Evolutionary conservation across 805 yeast species (phyloP).

Genomic region (Suhomyces tanzawaensis): DNA sequence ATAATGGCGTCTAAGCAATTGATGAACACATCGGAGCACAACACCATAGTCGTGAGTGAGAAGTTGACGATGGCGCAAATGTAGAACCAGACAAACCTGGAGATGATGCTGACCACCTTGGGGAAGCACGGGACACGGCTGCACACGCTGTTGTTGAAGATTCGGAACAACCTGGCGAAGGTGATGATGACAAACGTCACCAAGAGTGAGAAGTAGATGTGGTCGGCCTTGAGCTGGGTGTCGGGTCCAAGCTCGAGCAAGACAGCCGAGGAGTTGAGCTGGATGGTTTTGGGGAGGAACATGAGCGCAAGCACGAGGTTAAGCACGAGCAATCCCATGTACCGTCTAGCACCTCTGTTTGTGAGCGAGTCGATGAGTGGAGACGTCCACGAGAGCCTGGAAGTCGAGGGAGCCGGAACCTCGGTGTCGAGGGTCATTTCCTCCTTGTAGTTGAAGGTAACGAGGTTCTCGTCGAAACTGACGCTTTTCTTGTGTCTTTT

Average conservation of each 20-base stretch:
- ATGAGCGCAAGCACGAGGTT: constrained; percentile 2
- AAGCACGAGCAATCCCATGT: neutral
- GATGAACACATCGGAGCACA: constrained; percentile 20
- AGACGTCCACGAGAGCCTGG: neutral
- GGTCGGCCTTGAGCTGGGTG: constrained; percentile 22
- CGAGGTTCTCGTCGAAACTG: constrained; percentile 16
- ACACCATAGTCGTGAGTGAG: constrained; percentile 11
- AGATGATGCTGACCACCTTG: constrained; percentile 12
- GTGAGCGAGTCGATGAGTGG: neutral
- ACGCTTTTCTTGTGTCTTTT: constrained; percentile 15
- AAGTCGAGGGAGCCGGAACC: neutral
- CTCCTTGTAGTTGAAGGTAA: constrained; percentile 14
- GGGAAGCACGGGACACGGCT: constrained; percentile 15
- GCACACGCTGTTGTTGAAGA: constrained; percentile 12
- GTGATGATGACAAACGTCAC: constrained; percentile 13
- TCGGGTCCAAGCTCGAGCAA: constrained; percentile 7
- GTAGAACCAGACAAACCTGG: constrained; percentile 24
- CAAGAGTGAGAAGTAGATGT: constrained; percentile 18
- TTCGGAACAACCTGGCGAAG: constrained; percentile 10
- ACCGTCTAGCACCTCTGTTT: constrained; percentile 1
- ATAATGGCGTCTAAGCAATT: constrained; percentile 14
- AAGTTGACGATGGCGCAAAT: constrained; percentile 15
- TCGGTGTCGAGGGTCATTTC: neutral
- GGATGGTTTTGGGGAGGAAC: constrained; percentile 12
- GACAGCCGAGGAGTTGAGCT: constrained; percentile 22